phyloP scores from a whole-genome alignment of 805 yeast species.

The Deakozyma indianensis region DNA sequence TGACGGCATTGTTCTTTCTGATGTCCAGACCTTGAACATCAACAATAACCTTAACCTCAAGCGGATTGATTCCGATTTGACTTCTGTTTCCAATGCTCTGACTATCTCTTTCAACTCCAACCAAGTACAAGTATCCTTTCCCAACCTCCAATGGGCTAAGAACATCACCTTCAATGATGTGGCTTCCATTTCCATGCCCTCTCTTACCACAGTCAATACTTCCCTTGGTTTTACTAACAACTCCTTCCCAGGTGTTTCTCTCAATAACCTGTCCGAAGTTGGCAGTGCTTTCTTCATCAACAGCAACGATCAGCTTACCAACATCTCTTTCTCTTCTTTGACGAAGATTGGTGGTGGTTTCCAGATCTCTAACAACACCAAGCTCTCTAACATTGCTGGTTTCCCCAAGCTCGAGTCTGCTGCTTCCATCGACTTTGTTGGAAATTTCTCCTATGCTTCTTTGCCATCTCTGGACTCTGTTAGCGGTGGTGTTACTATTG shows the following conservation, averaged over 20 bases:
- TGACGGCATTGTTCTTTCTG: slow-evolving; percentile 23
- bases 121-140: slow-evolving; percentile 40
- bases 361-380: slow-evolving; percentile 71
- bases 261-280: slow-evolving; percentile 38
- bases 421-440: slow-evolving; percentile 67
- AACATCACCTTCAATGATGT: slow-evolving; percentile 77
- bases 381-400: slow-evolving; percentile 49
- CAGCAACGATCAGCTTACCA: slow-evolving; percentile 60
- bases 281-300: slow-evolving; percentile 73
- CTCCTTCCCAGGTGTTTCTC: slow-evolving; percentile 29
- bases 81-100: slow-evolving; percentile 59
- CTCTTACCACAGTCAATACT: slow-evolving; percentile 60
- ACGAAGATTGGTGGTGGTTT: slow-evolving; percentile 85
- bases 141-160: slow-evolving; percentile 66
- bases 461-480: slow-evolving; percentile 63
- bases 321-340: slow-evolving; percentile 54
- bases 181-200: slow-evolving; percentile 52
- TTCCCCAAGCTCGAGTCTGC: slow-evolving; percentile 60
- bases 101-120: slow-evolving; percentile 79
- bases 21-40: slow-evolving; percentile 35
- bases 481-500: slow-evolving; percentile 71
- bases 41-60: slow-evolving; percentile 78
- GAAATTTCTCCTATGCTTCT: slow-evolving; percentile 69
- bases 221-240: slow-evolving; percentile 71
- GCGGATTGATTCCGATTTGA: slow-evolving; percentile 51